Conservation (phyloP, 2,329 filamentous ascomycete species). For the Seiridium unicorne region DNA sequence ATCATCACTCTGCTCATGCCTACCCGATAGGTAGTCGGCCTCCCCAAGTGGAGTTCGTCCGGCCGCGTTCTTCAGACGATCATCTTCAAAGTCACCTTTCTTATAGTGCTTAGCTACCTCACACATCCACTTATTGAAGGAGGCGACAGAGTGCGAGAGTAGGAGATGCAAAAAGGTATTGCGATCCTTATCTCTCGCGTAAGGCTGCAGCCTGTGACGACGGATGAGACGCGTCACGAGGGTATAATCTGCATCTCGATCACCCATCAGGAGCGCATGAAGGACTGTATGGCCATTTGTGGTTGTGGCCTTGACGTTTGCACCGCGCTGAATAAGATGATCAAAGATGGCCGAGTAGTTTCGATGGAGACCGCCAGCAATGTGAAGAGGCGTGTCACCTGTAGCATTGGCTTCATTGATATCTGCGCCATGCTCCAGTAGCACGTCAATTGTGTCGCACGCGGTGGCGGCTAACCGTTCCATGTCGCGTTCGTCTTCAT, state of each 20-base stretch:
- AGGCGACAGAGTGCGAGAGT: neutral
- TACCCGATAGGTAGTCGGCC: neutral
- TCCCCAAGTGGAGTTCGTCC: neutral
- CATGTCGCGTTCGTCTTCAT: neutral
- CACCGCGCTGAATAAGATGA: neutral
- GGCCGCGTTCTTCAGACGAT: neutral
- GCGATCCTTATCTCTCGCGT: neutral
- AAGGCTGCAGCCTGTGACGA: neutral
- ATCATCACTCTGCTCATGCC: too few species aligned
- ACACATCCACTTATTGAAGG: neutral
- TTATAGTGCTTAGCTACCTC: neutral
- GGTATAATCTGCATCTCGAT: neutral
- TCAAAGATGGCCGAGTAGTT: neutral
- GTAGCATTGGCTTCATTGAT: neutral
- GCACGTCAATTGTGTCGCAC: neutral
- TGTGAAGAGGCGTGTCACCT: neutral
- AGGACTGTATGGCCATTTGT: neutral
- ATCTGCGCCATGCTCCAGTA: neutral
- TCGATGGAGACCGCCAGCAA: neutral
- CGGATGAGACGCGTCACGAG: neutral
- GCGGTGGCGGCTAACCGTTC: neutral
- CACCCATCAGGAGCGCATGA: neutral
- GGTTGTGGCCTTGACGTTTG: neutral
- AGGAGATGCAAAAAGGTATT: conserved; percentile 2
- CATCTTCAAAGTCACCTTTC: neutral